Conservation (phyloP, 441 rosid species). For the Bocquillonia castaneifolia region DNA sequence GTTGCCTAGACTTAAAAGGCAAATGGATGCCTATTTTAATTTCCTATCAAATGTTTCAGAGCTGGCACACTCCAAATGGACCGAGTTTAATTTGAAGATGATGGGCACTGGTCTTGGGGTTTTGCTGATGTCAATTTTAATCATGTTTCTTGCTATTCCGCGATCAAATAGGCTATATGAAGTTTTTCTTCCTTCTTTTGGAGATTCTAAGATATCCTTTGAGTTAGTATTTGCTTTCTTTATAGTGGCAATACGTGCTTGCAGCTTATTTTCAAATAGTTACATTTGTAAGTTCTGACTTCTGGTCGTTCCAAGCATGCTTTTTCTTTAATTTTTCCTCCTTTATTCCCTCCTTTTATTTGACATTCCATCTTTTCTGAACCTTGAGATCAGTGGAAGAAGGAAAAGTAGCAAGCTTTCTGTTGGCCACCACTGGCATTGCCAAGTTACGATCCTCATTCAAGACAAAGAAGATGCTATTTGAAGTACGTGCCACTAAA, state of each 20-base stretch:
- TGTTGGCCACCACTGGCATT: slow-evolving; percentile 80
- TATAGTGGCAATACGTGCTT: slow-evolving; percentile 59
- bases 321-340: slow-evolving; percentile 10
- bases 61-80: slow-evolving; percentile 94
- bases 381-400: slow-evolving; percentile 70
- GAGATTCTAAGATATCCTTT: slow-evolving; percentile 40
- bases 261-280: slow-evolving; percentile 94
- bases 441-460: slow-evolving; percentile 57
- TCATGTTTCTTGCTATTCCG: slow-evolving; percentile 44
- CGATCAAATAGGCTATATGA: slow-evolving; percentile 30
- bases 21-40: slow-evolving; percentile 49
- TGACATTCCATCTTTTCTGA: slow-evolving; percentile 11
- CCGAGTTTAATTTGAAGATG: slow-evolving; percentile 76
- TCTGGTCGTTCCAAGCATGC: slow-evolving; percentile 6
- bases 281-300: slow-evolving; percentile 66
- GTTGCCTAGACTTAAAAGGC: slow-evolving; percentile 39
- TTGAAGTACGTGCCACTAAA: slow-evolving; percentile 50
- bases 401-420: slow-evolving; percentile 92
- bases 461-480: slow-evolving; percentile 47
- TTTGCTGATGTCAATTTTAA: slow-evolving; percentile 51
- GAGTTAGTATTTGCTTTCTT: slow-evolving; percentile 41
- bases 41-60: slow-evolving; percentile 75
- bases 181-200: slow-evolving; percentile 27
- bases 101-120: slow-evolving; percentile 73
- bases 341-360: slow-evolving; percentile 14